These are phyloP conservation scores for Diaporthe eres DNA, from an alignment of 2,329 filamentous ascomycete genomes.

Conservation along the genomic window DNA sequence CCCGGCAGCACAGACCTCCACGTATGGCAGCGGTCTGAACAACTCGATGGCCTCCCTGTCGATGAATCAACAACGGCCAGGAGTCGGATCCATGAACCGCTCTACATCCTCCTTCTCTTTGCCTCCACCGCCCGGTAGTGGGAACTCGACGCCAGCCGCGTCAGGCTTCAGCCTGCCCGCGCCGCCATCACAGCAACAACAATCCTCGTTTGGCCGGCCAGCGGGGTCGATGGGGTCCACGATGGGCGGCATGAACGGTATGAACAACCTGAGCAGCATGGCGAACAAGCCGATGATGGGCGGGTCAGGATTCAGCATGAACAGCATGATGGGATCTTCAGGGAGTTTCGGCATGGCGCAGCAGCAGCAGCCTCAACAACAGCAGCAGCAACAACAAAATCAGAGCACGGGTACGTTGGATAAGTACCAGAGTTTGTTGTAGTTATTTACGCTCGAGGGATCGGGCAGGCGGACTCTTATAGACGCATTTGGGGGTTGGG, in stretches of 20 bases:
- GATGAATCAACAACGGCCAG: conserved; percentile 56
- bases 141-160: conserved; percentile 45
- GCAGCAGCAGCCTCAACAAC: conserved; percentile 45
- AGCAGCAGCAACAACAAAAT: conserved; percentile 44
- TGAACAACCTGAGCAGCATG: conserved; percentile 47
- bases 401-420: conserved; percentile 68
- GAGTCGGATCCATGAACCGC: conserved; percentile 50
- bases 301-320: conserved; percentile 40
- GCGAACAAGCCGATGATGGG: conserved; percentile 42
- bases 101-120: conserved; percentile 68
- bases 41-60: conserved; percentile 64
- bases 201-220: conserved; percentile 43
- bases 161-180: conserved; percentile 60
- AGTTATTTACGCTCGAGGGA: conserved; percentile 38
- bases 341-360: conserved; percentile 46
- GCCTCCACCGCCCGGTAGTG: conserved; percentile 64
- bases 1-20: conserved; percentile 51
- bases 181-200: conserved; percentile 41
- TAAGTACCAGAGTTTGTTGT: conserved; percentile 78
- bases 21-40: conserved; percentile 54
- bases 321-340: conserved; percentile 43
- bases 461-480: not conserved
- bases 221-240: conserved; percentile 44
- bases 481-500: not conserved
- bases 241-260: conserved; percentile 43